Conservation (phyloP, 1,284 basidiomycete species). For the Hemileia vastatrix region DNA sequence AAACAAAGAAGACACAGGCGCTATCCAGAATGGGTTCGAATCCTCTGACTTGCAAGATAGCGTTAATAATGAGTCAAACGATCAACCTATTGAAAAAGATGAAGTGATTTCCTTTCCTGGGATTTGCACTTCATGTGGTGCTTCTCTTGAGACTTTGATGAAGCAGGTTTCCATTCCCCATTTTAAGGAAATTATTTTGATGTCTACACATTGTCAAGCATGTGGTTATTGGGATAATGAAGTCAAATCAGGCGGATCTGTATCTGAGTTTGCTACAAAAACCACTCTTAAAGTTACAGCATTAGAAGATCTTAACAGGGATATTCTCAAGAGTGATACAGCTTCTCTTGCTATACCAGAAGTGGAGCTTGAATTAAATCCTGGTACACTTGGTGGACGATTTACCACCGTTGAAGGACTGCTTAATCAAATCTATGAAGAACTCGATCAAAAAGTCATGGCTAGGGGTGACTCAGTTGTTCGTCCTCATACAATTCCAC, state of each 20-base stretch:
- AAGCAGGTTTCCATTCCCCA: constrained; percentile 96
- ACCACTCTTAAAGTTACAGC: constrained; percentile 87
- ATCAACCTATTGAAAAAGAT: too few species aligned
- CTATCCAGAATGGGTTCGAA: too few species aligned
- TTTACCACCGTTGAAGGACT: constrained; percentile 98
- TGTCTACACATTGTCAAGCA: constrained; percentile 91
- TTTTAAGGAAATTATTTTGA: constrained; percentile 98
- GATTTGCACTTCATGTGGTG: constrained; percentile 78
- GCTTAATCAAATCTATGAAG: constrained; percentile 87
- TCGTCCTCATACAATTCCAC: constrained; percentile 24
- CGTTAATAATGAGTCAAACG: constrained; percentile 45
- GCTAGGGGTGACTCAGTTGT: constrained; percentile 59
- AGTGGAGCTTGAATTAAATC: constrained; percentile 81
- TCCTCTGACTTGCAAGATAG: constrained; percentile 43
- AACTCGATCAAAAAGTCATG: constrained; percentile 83
- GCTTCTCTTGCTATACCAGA: constrained; percentile 86
- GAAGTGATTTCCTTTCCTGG: constrained; percentile 86
- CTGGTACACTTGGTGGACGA: constrained; percentile 92
- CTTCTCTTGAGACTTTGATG: constrained; percentile 76
- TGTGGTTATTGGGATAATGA: constrained; percentile 98
- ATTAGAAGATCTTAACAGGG: constrained; percentile 81
- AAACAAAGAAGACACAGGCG: constrained; percentile 45
- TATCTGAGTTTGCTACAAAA: constrained; percentile 71
- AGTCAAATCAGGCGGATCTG: constrained; percentile 85
- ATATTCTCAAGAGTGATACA: constrained; percentile 90